Evolutionary conservation across 2,329 filamentous ascomycete genomes (phyloP), one percentile per base, ranked within the genome.

Genomic region (Blumeriella jaapii): DNA sequence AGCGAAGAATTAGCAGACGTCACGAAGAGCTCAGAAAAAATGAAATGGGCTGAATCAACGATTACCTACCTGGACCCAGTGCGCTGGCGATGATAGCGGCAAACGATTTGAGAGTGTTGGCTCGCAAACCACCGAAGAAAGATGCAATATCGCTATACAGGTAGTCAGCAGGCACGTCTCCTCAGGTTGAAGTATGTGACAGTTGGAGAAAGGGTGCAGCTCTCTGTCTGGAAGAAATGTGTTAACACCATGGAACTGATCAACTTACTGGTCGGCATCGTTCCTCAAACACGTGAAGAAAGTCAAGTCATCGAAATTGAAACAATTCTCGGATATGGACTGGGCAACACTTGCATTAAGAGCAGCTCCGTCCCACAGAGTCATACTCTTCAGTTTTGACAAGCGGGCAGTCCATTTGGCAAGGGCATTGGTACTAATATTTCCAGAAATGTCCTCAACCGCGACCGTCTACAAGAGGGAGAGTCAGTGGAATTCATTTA

Each of bases 301-400:
- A 16, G 64, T 69, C 14, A 85, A 55, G 24, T 69, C 65, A 27
- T 64, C 64, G 46, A 85, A 78, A 6, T 67, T 59, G 2, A 71
- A 71, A 45, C 78, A 84, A 45, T 69, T 61, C 15, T 64, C 53
- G 15, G 64, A 61, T 30, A 84, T 68, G 3, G 70, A 64, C 9
- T 59, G 57, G 19, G 69, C 67, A 2, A 67, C 63, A 36, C 69
- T 64, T 32, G 69, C 60, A 25, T 64, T 67, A 1, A 85, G 61
- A 7, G 70, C 65, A 24, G 64, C 66, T 3, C 76, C 78, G 42
- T 78, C 70, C 53, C 65, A 74, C 2, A 83, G 58, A 11, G 71
- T 67, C 20, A 84, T 60, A 1, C 63, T 65, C 36, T 63, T 68
- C 6, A 86, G 58, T 16, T 69, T 64, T 1, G 70, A 63, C 16